Base-by-base conservation (phyloP, 1,284 basidiomycete genomes). In the Agaricales sp. region DNA sequence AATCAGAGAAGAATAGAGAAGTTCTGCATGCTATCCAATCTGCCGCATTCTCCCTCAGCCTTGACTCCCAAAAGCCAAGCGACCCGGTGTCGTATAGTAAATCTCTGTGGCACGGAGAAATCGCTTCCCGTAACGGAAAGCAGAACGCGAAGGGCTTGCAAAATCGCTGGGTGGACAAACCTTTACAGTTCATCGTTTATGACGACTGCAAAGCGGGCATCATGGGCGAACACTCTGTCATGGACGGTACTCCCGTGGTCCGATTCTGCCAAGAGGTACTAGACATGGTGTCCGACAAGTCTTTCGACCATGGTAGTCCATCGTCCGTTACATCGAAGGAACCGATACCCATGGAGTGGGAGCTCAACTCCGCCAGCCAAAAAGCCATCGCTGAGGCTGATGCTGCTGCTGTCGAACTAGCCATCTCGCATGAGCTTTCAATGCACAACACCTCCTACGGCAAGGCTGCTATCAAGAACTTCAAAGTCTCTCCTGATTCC, bases 171-270 rank as follows among this genome's bases (percentile, higher is more conserved):
- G 80, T 85, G 44, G 89, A 92, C 64, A 92, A 92, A 63, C 89
- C 89, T 4, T 67, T 85, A 48, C 83, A 94, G 63, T 84, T 92
- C 63, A 71, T 92, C 52, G 75, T 92, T 4, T 87, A 78, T 57
- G 84, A 90, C 61, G 90, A 92, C 58, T 79, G 74, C 19, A 71
- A 77, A 52, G 82, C 88, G 1, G 92, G 91, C 3, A 69, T 92
- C 57, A 84, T 93, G 77, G 92, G 92, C 49, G 92, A 95, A 65
- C 92, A 95, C 65, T 90, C 87, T 14, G 76, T 89, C 56, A 93
- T 93, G 89, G 91, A 93, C 59, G 92, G 91, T 43, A 75, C 74
- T 11, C 73, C 73, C 1, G 71, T 67, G 18, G 72, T 66, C 39
- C 66, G 74, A 26, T 68, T 91, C 56, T 84, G 80, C 61, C 83